Evolutionary conservation across 2,329 filamentous ascomycete genomes (phyloP), one percentile per base, ranked within the genome.

Genomic region (Fusarium subglutinans): DNA sequence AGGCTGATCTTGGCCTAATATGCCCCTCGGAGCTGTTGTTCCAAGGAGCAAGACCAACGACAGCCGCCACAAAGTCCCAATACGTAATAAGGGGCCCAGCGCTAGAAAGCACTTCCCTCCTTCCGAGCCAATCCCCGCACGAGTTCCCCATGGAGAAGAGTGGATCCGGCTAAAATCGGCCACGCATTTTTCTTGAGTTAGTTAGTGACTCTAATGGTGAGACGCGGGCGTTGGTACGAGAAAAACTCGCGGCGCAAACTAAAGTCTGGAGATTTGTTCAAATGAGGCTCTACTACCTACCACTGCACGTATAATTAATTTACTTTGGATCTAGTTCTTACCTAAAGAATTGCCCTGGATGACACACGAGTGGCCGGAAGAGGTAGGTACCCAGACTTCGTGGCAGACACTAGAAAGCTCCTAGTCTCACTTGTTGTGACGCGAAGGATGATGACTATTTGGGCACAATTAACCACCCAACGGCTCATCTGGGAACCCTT

Each of bases 71-170:
- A 26, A 37, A 45, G 13, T 22, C 37, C 35, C 26, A 35, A 37
- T 66, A 66, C 66, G 51, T 70, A 70, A 70, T 70, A 65, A 63
- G 51, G 67, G 66, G 45, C 48, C 30, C 2, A 11, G 12, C 20
- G 26, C 62, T 56, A 55, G 48, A 65, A 65, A 63, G 28, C 14
- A 22, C 13, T 24, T 38, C 43, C 30, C 28, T 43, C n/a, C n/a
- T 48, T 38, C n/a, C 53, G 67, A 70, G 41, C 67, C 67, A 70
- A 70, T 70, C 67, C 66, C 66, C 67, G 47, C 66, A 70, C 59
- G 47, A n/a, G 51, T 70, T 70, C 67, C 67, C 59, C 67, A 66
- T 66, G 67, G 67, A 59, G 48, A 65, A 40, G 51, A 66, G 67
- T 70, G 67, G 67, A 70, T 8, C 38, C 63, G 58, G 57, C 28